Percentiles rank a stretch among this genome's conserved stretches.
Evolutionary conservation across 805 yeast genomes (phyloP).

Genomic region (Candida silvatica): DNA sequence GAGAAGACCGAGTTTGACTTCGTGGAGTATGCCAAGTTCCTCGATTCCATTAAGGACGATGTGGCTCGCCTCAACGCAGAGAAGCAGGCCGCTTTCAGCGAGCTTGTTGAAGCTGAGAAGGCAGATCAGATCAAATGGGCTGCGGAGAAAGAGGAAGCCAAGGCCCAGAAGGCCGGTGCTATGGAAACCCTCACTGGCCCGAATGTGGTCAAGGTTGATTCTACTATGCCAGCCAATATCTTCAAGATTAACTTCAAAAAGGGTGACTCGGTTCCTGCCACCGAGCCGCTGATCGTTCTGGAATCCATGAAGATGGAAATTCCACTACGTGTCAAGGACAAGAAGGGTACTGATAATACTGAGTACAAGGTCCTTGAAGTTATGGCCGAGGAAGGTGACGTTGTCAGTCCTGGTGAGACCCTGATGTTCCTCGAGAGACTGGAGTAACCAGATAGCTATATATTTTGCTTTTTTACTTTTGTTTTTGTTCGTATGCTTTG

Average conservation of each 20-base stretch:
- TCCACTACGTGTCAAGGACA: slow-evolving; percentile 18
- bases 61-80: slow-evolving; percentile 10
- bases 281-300: slow-evolving; percentile 18
- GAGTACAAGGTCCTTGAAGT: slow-evolving; percentile 18
- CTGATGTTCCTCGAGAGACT: slow-evolving; percentile 4
- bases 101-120: slow-evolving; percentile 14
- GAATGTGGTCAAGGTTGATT: slow-evolving; percentile 12
- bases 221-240: slow-evolving; percentile 26
- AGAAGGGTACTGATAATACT: slow-evolving; percentile 5
- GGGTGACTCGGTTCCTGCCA: slow-evolving; percentile 14
- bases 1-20: slow-evolving; percentile 25
- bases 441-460: neutral
- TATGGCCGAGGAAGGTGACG: slow-evolving; percentile 26
- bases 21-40: slow-evolving; percentile 20
- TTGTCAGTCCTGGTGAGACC: slow-evolving; percentile 23
- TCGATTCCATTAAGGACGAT: slow-evolving; percentile 22
- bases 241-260: slow-evolving; percentile 20
- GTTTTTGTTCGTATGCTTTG: no score
- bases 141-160: slow-evolving; percentile 15
- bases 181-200: slow-evolving; percentile 17
- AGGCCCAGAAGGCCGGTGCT: slow-evolving; percentile 11
- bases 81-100: slow-evolving; percentile 16
- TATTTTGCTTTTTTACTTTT: neutral
- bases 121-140: slow-evolving; percentile 16
- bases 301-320: slow-evolving; percentile 31